A percentile compares a stretch with the other conserved stretches of the same genome.
These are phyloP conservation scores for Lophiotrema nucula DNA, from an alignment of 495 filamentous ascomycete genomes.

Conservation along the genomic window DNA sequence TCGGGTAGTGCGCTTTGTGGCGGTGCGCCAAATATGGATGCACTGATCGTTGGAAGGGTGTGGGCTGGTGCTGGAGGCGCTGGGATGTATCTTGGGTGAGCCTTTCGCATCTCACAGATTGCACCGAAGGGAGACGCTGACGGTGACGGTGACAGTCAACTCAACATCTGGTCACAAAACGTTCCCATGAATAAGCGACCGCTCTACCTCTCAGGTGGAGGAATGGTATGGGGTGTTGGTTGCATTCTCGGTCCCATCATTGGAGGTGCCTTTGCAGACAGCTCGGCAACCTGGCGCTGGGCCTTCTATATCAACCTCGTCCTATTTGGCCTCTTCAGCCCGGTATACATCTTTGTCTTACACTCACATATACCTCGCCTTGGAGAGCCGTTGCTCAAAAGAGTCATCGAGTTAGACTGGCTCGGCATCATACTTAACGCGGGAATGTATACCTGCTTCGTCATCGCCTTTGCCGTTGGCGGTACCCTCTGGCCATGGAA, in stretches of 20 bases:
- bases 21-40: constrained; percentile 30
- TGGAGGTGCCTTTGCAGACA: constrained; percentile 61
- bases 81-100: constrained; percentile 33
- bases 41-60: constrained; percentile 35
- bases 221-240: constrained; percentile 30
- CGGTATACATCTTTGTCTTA: constrained; percentile 57
- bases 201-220: constrained; percentile 20
- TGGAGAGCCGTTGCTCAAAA: constrained; percentile 39
- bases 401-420: constrained; percentile 45
- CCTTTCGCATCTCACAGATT: too few relatives aligned
- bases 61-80: constrained; percentile 30
- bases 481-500: constrained; percentile 26
- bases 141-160: constrained; percentile 1
- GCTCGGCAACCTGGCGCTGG: constrained; percentile 48
- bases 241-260: constrained; percentile 56
- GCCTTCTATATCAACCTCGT: constrained; percentile 73
- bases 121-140: too few relatives aligned
- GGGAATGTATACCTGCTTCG: constrained; percentile 14
- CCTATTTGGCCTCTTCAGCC: constrained; percentile 54
- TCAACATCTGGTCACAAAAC: constrained; percentile 25
- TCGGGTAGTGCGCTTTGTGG: constrained; percentile 36
- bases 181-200: constrained; percentile 11
- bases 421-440: constrained; percentile 38
- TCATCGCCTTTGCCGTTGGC: constrained; percentile 26
- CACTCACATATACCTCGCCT: constrained; percentile 50